Conservation (phyloP, 108 stramenopile species). For the Conticribra weissflogii region DNA sequence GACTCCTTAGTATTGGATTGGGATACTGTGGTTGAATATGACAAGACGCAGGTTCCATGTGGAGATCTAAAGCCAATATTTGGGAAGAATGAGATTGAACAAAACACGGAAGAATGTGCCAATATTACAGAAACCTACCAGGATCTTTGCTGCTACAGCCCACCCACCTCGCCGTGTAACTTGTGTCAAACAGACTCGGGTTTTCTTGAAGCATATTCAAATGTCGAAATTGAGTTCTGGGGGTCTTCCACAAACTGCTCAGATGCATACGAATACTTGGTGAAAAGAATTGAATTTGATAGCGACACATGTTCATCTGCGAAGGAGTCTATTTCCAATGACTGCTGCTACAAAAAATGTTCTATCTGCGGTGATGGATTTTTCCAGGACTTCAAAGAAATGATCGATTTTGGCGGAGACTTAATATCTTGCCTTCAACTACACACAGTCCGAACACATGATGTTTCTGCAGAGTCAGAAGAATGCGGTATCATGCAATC, state of each 20-base stretch:
- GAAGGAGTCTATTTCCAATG: constrained; percentile 30
- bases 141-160: constrained; percentile 51
- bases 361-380: constrained; percentile 35
- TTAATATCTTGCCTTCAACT: constrained; percentile 47
- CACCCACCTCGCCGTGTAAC: constrained; percentile 43
- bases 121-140: constrained; percentile 21
- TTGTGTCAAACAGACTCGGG: constrained; percentile 45
- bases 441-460: constrained; percentile 37
- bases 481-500: constrained; percentile 35
- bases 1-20: constrained; percentile 41
- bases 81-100: constrained; percentile 44
- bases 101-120: constrained; percentile 29
- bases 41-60: constrained; percentile 40
- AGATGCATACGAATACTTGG: constrained; percentile 44
- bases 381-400: constrained; percentile 38
- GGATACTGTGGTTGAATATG: constrained; percentile 47
- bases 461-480: constrained; percentile 21
- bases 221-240: constrained; percentile 43
- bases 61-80: constrained; percentile 53
- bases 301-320: constrained; percentile 42
- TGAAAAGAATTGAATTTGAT: constrained; percentile 40
- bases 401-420: constrained; percentile 36
- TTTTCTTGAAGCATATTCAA: constrained; percentile 46
- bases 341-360: constrained; percentile 53
- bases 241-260: constrained; percentile 46